Base-by-base conservation (phyloP, 2,329 filamentous ascomycete species). In the Verticillium nonalfalfae region DNA sequence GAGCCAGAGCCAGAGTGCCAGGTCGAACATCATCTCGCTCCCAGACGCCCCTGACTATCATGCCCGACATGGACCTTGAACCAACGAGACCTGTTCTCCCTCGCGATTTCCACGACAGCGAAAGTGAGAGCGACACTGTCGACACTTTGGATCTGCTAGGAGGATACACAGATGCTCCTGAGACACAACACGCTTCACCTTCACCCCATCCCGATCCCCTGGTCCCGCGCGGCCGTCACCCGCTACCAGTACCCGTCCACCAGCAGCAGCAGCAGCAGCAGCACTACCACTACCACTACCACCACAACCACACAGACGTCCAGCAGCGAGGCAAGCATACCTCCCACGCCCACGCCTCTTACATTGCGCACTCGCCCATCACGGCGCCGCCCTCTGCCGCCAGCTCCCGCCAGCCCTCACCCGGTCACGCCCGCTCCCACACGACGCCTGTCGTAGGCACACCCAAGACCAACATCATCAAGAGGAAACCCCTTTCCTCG, bases 401-500 rank as follows among this genome's bases (percentile, higher is more conserved):
- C 2, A 34, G 50, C 64, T 39, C 58, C n/a, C 31, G 58, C 33
- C 58, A 59, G 45, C 63, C 63, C 56, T 65, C 64, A n/a, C 64
- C 64, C 15, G 64, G 63, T 21, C 64, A 58, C 57, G 62, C 61
- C 58, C 61, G 64, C 59, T 66, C 64, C 35, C 64, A 66, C 58
- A 65, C 64, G 36, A 59, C 64, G 58, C 60, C 63, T 11, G 58
- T 45, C 6, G 60, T 60, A 9, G 36, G 60, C 50, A 61, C 60
- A 39, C 60, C 58, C 35, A 60, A 60, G 21, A 59, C 60, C 56
- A 59, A 62, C 52, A 38, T 75, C 64, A 82, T 88, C 73, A 82
- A 81, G 70, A 80, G 86, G 64, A 88, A 88, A 74, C 85, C 86
- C 60, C 71, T 88, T 63, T 86, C 85, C 54, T 75, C 78, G 7